Conservation (phyloP, 163 green algal species). For the Prototheca cutis region DNA sequence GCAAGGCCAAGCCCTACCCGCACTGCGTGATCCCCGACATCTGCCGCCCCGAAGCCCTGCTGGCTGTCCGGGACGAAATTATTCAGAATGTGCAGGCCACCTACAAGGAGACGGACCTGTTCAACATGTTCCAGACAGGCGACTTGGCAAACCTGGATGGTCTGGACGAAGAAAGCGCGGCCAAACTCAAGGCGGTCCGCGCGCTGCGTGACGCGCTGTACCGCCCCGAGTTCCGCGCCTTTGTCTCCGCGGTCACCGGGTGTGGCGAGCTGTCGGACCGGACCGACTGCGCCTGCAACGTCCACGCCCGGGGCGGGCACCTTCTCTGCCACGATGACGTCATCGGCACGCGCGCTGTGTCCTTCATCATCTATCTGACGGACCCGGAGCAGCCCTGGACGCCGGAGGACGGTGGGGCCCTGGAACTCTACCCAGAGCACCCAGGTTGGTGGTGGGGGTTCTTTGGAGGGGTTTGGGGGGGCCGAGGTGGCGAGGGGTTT, state of each 20-base stretch:
- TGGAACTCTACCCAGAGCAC: conserved; percentile 72
- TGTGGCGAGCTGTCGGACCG: conserved; percentile 55
- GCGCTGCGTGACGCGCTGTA: conserved; percentile 66
- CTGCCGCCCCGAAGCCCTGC: conserved; percentile 25
- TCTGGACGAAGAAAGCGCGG: conserved; percentile 29
- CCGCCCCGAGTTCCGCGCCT: conserved; percentile 43
- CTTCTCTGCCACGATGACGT: conserved; percentile 80
- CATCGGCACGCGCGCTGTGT: conserved; percentile 70
- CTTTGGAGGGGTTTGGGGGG: not conserved
- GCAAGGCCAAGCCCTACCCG: conserved; percentile 24
- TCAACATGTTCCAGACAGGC: conserved; percentile 73
- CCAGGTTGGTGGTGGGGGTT: conserved; percentile 24
- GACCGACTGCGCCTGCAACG: conserved; percentile 80
- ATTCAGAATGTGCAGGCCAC: conserved; percentile 70
- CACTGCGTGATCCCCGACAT: conserved; percentile 40
- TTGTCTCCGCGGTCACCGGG: conserved; percentile 31
- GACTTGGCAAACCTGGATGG: conserved; percentile 49
- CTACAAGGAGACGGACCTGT: conserved; percentile 90
- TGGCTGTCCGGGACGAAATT: conserved; percentile 62
- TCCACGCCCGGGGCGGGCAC: conserved; percentile 33
- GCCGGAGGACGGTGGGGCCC: conserved; percentile 59
- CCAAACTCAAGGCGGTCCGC: conserved; percentile 54
- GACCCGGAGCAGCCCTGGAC: conserved; percentile 71
- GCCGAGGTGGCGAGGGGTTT: not conserved
- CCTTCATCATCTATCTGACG: conserved; percentile 86